Percentiles rank a stretch among this genome's conserved stretches.
phyloP scores from a whole-genome alignment of 768 basidiomycete genomes.

The Kwoniella dejecticola region DNA sequence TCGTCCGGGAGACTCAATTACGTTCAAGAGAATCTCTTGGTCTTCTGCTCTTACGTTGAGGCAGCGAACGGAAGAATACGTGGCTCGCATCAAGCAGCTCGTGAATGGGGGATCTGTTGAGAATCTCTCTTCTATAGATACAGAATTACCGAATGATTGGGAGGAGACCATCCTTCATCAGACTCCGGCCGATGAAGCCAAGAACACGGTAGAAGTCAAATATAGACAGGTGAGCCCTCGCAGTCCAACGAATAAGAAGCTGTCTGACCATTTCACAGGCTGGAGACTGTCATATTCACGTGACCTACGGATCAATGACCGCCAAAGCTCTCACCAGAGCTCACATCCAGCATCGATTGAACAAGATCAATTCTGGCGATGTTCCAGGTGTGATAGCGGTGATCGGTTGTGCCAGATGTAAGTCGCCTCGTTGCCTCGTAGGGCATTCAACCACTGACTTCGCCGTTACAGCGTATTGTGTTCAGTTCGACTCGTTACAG shows the following conservation, averaged over 20 bases:
- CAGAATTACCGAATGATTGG: constrained; percentile 23
- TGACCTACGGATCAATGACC: constrained; percentile 65
- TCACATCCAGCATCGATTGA: constrained; percentile 61
- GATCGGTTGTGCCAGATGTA: constrained; percentile 66
- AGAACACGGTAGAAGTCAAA: constrained; percentile 56
- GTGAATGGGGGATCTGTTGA: background rate
- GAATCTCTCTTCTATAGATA: constrained; percentile 28
- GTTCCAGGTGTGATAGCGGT: constrained; percentile 60
- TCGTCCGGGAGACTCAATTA: constrained; percentile 62
- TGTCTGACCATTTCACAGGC: constrained; percentile 56
- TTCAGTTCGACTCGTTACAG: constrained; percentile 60
- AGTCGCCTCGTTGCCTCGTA: constrained; percentile 13
- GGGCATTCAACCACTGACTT: background rate
- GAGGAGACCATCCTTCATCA: constrained; percentile 58
- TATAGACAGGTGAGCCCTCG: constrained; percentile 62
- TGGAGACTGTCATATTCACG: constrained; percentile 66
- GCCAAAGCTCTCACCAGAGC: constrained; percentile 64
- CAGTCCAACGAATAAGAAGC: background rate
- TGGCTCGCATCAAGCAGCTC: constrained; percentile 36
- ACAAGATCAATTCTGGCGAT: constrained; percentile 53
- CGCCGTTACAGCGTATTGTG: constrained; percentile 52
- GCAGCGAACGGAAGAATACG: constrained; percentile 51
- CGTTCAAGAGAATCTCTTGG: constrained; percentile 63
- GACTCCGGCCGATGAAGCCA: constrained; percentile 26
- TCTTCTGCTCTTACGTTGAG: constrained; percentile 54